phyloP scores from a whole-genome alignment of 2,329 filamentous ascomycete genomes.

The Metarhizium brunneum region DNA sequence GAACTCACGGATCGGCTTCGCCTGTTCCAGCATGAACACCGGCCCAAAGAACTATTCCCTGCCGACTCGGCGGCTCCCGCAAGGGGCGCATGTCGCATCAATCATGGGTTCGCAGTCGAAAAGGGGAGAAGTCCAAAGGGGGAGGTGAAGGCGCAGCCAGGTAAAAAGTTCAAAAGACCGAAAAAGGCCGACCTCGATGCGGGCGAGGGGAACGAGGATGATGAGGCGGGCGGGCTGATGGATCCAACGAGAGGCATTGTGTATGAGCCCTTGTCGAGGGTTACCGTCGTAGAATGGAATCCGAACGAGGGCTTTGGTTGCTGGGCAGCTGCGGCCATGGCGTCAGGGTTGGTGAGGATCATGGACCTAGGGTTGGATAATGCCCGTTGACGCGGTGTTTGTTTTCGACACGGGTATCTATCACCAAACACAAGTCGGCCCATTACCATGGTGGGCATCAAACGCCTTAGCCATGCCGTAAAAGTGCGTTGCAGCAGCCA shows the following conservation, averaged over 20 bases:
- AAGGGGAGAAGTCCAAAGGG: conserved; percentile 36
- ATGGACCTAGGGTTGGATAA: conserved; percentile 53
- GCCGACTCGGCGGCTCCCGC: conserved; percentile 16
- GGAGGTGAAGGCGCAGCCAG: conserved; percentile 27
- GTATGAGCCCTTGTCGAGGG: conserved; percentile 52
- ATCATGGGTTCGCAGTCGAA: conserved; percentile 42
- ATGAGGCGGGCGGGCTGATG: conserved; percentile 20
- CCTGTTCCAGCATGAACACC: conserved; percentile 46
- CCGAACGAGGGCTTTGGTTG: conserved; percentile 55
- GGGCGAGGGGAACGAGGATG: conserved; percentile 20
- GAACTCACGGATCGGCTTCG: conserved; percentile 25
- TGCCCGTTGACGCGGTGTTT: conserved; percentile 1
- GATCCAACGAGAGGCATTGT: conserved; percentile 38
- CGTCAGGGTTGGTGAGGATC: conserved; percentile 55
- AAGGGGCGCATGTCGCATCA: conserved; percentile 41
- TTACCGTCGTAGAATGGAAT: conserved; percentile 59
- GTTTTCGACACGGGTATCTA: neutral
- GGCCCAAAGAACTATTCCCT: conserved; percentile 22
- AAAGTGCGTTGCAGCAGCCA: conserved; percentile 75
- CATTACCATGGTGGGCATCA: conserved; percentile 67
- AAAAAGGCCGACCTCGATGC: conserved; percentile 22
- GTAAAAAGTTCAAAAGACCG: conserved; percentile 25
- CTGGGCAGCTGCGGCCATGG: conserved; percentile 59
- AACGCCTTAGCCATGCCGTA: conserved; percentile 76
- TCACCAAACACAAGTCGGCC: conserved; percentile 35